phyloP scores from a whole-genome alignment of 2,329 filamentous ascomycete species.

The Aspergillus novoparasiticus region DNA sequence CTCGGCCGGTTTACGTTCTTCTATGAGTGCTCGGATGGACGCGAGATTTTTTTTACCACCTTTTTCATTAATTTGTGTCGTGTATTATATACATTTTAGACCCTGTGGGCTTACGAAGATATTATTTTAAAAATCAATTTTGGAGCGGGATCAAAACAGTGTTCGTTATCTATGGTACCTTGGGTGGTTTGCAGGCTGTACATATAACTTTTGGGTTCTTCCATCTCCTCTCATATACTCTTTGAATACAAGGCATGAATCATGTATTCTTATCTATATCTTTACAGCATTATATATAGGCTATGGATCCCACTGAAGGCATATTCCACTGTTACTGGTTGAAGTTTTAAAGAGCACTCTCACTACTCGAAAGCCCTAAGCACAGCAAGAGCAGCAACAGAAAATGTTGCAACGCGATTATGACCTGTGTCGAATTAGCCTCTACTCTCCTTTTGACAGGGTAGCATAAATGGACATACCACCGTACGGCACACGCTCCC shows the following conservation, averaged over 20 bases:
- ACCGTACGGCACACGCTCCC: conserved; percentile 48
- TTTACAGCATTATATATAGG: neutral
- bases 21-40: conserved; percentile 15
- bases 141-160: conserved; percentile 10
- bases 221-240: conserved; percentile 22
- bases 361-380: conserved; percentile 41
- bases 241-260: neutral
- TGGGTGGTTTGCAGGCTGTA: conserved; percentile 17
- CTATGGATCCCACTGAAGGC: neutral
- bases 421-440: conserved; percentile 33
- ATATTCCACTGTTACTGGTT: neutral
- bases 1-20: conserved; percentile 4
- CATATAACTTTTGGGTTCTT: conserved; percentile 14
- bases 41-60: conserved; percentile 9
- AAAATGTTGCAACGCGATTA: conserved; percentile 45
- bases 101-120: conserved; percentile 21
- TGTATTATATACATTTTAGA: conserved; percentile 25
- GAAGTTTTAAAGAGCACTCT: neutral
- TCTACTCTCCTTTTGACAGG: neutral
- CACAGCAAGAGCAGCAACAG: conserved; percentile 40
- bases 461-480: conserved; percentile 33
- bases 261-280: neutral
- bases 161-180: conserved; percentile 4
- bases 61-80: conserved; percentile 15
- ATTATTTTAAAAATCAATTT: conserved; percentile 13